Evolutionary conservation across 148 eudicot species (phyloP).

Genomic region (Vaccinium macrocarpon): DNA sequence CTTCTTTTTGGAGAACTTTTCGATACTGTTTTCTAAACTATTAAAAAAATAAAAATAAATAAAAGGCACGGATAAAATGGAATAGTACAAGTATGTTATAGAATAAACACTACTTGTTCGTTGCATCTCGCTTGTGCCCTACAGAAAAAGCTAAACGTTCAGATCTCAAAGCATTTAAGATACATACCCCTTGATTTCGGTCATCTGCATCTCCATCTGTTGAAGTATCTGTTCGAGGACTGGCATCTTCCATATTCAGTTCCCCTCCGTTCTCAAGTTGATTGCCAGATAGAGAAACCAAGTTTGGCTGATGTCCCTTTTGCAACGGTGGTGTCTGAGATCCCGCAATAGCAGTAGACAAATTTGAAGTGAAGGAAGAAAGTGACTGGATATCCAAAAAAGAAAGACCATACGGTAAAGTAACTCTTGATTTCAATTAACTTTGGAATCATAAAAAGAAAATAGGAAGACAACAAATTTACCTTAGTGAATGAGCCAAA

Average conservation of each 20-base stretch:
- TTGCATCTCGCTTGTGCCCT: not conserved
- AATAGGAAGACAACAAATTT: not conserved
- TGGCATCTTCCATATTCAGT: constrained; percentile 69
- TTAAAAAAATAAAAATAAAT: not conserved
- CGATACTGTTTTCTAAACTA: not conserved
- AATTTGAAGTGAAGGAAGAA: constrained; percentile 28
- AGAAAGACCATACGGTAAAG: not conserved
- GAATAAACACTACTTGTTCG: not conserved
- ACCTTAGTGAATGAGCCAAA: constrained; percentile 68
- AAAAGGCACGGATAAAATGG: not conserved
- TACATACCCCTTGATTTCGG: constrained; percentile 51
- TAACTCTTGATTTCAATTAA: not conserved
- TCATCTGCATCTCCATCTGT: constrained; percentile 72
- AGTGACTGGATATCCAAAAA: constrained; percentile 23
- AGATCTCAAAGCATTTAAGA: not conserved
- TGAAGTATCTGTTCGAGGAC: constrained; percentile 81
- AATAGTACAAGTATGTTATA: not conserved
- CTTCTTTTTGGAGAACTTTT: not conserved
- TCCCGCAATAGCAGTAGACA: constrained; percentile 25
- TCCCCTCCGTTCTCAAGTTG: constrained; percentile 71
- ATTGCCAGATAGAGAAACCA: constrained; percentile 38
- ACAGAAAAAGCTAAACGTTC: not conserved
- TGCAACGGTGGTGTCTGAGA: constrained; percentile 41
- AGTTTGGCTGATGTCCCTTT: constrained; percentile 39
- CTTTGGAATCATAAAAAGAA: not conserved